These are phyloP conservation scores for Diaporthe velutina DNA, from an alignment of 2,329 filamentous ascomycete genomes.

Conservation along the genomic window DNA sequence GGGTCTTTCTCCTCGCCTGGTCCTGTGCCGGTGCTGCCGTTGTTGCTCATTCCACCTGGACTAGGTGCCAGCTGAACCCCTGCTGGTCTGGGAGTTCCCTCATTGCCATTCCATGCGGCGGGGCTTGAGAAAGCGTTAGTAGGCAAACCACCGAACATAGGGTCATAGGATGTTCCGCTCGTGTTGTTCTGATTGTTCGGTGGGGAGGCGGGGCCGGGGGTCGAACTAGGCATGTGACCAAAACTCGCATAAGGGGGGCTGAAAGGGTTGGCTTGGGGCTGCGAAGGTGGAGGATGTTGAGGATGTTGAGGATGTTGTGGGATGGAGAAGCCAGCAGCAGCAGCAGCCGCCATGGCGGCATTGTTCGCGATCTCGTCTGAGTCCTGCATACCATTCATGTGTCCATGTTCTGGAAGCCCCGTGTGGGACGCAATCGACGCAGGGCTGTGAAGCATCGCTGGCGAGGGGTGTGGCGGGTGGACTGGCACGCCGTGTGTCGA, in stretches of 20 bases:
- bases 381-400: slow-evolving; percentile 50
- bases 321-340: slow-evolving; percentile 53
- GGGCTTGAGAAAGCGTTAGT: slow-evolving; percentile 67
- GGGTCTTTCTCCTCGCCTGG: slow-evolving; percentile 80
- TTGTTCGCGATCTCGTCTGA: slow-evolving; percentile 51
- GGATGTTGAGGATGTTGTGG: slow-evolving; percentile 43
- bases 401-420: slow-evolving; percentile 46
- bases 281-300: slow-evolving; percentile 39
- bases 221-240: slow-evolving; percentile 49
- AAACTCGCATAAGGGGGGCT: slow-evolving; percentile 54
- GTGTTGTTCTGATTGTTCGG: slow-evolving; percentile 49
- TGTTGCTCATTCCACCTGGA: slow-evolving; percentile 63
- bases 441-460: slow-evolving; percentile 52
- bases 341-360: slow-evolving; percentile 51
- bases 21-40: slow-evolving; percentile 59
- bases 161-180: slow-evolving; percentile 61
- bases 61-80: slow-evolving; percentile 50
- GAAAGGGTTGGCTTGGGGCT: slow-evolving; percentile 52
- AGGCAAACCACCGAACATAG: slow-evolving; percentile 70
- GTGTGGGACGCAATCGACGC: slow-evolving; percentile 38
- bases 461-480: slow-evolving; percentile 43
- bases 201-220: slow-evolving; percentile 46
- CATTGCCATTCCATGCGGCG: slow-evolving; percentile 63
- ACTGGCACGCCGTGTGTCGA: slow-evolving; percentile 41
- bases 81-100: slow-evolving; percentile 39